phyloP scores from a whole-genome alignment of 208 protist genomes.

The Leptomonas pyrrhocoris region DNA sequence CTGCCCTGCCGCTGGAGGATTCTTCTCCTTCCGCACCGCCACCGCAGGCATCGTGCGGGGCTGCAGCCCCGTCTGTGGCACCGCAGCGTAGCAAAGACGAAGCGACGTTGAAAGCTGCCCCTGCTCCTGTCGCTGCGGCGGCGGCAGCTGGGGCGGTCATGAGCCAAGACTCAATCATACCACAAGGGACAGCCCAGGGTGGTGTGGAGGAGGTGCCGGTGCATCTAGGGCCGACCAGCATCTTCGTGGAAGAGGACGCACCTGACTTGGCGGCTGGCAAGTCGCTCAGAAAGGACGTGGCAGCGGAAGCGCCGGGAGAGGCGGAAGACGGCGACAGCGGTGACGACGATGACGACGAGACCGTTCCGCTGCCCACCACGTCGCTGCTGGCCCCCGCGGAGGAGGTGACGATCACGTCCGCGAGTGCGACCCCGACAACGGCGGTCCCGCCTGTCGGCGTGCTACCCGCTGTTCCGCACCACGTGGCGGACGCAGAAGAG shows the following conservation, averaged over 20 bases:
- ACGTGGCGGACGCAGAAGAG: background rate
- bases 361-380: background rate
- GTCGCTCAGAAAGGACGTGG: background rate
- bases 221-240: background rate
- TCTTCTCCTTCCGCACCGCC: background rate
- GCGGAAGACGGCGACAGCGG: background rate
- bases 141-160: background rate
- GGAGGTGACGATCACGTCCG: constrained; percentile 6
- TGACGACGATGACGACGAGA: background rate
- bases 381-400: constrained; percentile 13
- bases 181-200: background rate
- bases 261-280: background rate
- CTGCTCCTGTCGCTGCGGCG: background rate
- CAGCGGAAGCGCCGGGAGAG: background rate
- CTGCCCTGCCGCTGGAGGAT: background rate
- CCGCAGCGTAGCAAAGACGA: too few relatives aligned
- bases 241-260: constrained; percentile 3
- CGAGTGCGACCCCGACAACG: background rate
- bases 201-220: background rate
- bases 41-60: too few relatives aligned
- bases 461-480: background rate
- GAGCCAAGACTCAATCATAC: background rate
- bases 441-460: background rate
- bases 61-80: too few relatives aligned
- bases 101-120: too few relatives aligned